phyloP scores from a whole-genome alignment of 2,329 filamentous ascomycete species.

The Camptophora hylomeconis region DNA sequence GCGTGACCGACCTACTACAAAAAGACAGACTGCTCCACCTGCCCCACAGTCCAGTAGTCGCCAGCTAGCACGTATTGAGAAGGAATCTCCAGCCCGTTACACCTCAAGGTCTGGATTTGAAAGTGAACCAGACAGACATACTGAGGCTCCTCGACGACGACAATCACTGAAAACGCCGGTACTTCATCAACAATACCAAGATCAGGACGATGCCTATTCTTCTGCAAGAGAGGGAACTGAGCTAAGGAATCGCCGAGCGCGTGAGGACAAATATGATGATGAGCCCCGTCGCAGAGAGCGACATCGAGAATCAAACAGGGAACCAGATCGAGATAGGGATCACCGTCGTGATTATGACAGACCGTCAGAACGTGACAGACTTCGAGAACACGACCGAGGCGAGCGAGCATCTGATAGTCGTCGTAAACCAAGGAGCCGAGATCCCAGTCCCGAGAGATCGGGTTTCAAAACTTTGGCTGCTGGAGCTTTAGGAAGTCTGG shows the following conservation, averaged over 20 bases:
- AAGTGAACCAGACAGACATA: constrained; percentile 11
- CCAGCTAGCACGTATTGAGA: constrained; percentile 15
- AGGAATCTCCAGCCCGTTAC: constrained; percentile 6
- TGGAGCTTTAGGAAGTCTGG: constrained; percentile 11
- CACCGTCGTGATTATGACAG: constrained; percentile 7
- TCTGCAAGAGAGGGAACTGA: constrained; percentile 7
- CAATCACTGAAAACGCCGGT: constrained; percentile 13
- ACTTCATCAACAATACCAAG: constrained; percentile 15
- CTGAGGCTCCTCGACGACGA: constrained; percentile 8
- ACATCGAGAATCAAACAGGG: constrained; percentile 5
- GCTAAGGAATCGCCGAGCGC: constrained; percentile 2
- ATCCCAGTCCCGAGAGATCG: constrained; percentile 14
- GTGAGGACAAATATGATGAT: constrained; percentile 2
- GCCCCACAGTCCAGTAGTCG: constrained; percentile 12
- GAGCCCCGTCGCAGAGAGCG: constrained; percentile 3
- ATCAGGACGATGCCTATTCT: constrained; percentile 15
- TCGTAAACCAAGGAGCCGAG: constrained; percentile 10
- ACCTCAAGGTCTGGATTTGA: constrained; percentile 7
- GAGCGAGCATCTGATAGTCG: constrained; percentile 6
- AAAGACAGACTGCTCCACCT: constrained; percentile 13
- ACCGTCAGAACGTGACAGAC: constrained; percentile 8
- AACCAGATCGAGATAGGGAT: constrained; percentile 7
- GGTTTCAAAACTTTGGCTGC: constrained; percentile 12
- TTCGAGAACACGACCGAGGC: constrained; percentile 10
- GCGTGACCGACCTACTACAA: constrained; percentile 10